A percentile compares a stretch with the other conserved stretches of the same genome.
phyloP scores from a whole-genome alignment of 1,284 basidiomycete genomes.

The Stygiomarasmius scandens region DNA sequence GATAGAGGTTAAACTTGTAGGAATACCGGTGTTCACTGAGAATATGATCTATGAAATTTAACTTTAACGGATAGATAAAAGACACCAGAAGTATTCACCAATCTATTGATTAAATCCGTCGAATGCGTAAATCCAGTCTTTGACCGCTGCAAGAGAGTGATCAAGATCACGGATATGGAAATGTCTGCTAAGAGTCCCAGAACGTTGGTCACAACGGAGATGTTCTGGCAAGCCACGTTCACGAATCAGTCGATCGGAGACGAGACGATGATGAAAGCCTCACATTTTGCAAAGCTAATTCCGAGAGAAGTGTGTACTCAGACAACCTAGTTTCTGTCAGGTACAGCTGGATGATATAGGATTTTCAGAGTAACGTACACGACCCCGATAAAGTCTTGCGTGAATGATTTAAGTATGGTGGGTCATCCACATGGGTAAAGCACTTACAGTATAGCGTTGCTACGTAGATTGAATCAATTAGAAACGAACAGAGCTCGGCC shows the following conservation, averaged over 20 bases:
- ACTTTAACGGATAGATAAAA: no score
- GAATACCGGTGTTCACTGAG: constrained; percentile 17
- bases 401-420: neutral
- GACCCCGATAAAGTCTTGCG: constrained; percentile 2
- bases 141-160: constrained; percentile 12
- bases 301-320: constrained; percentile 7
- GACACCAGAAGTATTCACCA: constrained; percentile 6
- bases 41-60: constrained; percentile 15
- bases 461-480: no score
- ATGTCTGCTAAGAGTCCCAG: constrained; percentile 8
- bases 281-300: constrained; percentile 7
- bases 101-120: constrained; percentile 18
- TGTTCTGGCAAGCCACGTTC: neutral
- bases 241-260: neutral
- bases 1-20: constrained; percentile 13
- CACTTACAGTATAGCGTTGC: no score
- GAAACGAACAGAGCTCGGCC: no score
- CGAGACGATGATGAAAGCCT: neutral
- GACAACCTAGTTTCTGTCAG: neutral
- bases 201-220: constrained; percentile 10
- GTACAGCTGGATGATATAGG: neutral
- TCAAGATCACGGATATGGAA: constrained; percentile 12
- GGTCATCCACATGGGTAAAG: neutral
- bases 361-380: neutral
- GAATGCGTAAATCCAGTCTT: constrained; percentile 16